Percentiles rank a stretch among this genome's conserved stretches.
These are phyloP conservation scores for Myriosclerotinia scirpicola DNA, from an alignment of 2,329 filamentous ascomycete genomes.

Conservation along the genomic window DNA sequence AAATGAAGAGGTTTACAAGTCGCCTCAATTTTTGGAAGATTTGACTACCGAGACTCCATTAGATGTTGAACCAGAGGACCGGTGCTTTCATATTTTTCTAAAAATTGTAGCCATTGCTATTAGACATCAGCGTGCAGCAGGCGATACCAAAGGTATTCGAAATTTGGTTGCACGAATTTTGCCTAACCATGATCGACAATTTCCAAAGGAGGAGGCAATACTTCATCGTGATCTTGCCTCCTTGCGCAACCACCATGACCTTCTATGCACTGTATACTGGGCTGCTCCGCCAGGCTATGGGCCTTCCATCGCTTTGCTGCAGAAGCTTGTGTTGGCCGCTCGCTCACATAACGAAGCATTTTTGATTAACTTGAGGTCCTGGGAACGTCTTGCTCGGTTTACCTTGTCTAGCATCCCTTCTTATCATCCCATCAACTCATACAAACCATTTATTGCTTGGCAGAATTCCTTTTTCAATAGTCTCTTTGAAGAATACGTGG, in stretches of 20 bases:
- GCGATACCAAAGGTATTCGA: slow-evolving; percentile 55
- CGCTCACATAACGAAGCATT: slow-evolving; percentile 67
- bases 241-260: slow-evolving; percentile 67
- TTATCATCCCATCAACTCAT: slow-evolving; percentile 41
- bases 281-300: slow-evolving; percentile 56
- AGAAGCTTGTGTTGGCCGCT: slow-evolving; percentile 58
- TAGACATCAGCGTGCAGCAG: slow-evolving; percentile 49
- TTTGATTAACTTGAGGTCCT: slow-evolving; percentile 61
- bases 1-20: slow-evolving; percentile 63
- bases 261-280: slow-evolving; percentile 67
- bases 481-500: slow-evolving; percentile 56
- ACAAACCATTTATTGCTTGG: slow-evolving; percentile 55
- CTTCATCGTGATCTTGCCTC: slow-evolving; percentile 62
- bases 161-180: slow-evolving; percentile 62
- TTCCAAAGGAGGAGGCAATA: slow-evolving; percentile 61
- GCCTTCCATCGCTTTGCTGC: slow-evolving; percentile 54
- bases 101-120: slow-evolving; percentile 62
- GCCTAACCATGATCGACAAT: slow-evolving; percentile 65
- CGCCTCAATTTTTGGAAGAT: slow-evolving; percentile 60
- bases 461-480: slow-evolving; percentile 58
- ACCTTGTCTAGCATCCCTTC: slow-evolving; percentile 50
- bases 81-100: slow-evolving; percentile 66
- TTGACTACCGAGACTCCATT: slow-evolving; percentile 49
- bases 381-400: slow-evolving; percentile 62
- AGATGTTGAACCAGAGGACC: slow-evolving; percentile 54